A percentile compares a stretch with the other conserved stretches of the same genome.
phyloP scores from a whole-genome alignment of 345 rosid species.

The Moricandia moricandioides region DNA sequence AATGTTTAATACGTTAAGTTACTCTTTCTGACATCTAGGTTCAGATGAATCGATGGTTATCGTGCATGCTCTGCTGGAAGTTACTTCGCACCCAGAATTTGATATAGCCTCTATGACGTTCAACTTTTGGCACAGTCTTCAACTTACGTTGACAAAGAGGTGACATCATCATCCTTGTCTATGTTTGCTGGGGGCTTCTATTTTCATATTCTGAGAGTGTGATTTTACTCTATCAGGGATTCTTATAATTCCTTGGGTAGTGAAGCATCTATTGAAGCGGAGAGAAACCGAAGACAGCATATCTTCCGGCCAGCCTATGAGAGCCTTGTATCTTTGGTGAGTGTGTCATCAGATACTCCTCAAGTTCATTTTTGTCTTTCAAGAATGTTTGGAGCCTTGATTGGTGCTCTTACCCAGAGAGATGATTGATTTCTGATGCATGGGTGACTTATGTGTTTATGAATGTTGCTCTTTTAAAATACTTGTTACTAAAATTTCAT shows the following conservation, averaged over 20 bases:
- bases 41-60: conserved; percentile 89
- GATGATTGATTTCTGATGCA: neutral
- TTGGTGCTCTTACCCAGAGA: neutral
- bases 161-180: conserved; percentile 29
- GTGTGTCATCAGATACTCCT: conserved; percentile 22
- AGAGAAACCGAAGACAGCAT: conserved; percentile 81
- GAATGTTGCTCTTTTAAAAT: conserved; percentile 1
- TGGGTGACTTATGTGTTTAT: neutral
- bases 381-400: conserved; percentile 1
- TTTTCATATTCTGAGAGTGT: conserved; percentile 27
- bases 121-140: conserved; percentile 99
- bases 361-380: conserved; percentile 4
- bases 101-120: conserved; percentile 99
- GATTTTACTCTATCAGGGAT: conserved; percentile 56
- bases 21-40: conserved; percentile 46
- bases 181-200: conserved; percentile 11
- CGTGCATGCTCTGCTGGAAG: conserved; percentile 81
- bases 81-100: conserved; percentile 92
- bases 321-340: conserved; percentile 88
- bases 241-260: conserved; percentile 60
- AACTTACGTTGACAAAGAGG: conserved; percentile 80
- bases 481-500: neutral
- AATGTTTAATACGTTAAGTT: conserved; percentile 14
- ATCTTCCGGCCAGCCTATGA: conserved; percentile 71
- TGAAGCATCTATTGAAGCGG: conserved; percentile 72